A percentile compares a stretch with the other conserved stretches of the same genome.
phyloP scores from a whole-genome alignment of 306 rosid species.

The Ormosia semicastrata region DNA sequence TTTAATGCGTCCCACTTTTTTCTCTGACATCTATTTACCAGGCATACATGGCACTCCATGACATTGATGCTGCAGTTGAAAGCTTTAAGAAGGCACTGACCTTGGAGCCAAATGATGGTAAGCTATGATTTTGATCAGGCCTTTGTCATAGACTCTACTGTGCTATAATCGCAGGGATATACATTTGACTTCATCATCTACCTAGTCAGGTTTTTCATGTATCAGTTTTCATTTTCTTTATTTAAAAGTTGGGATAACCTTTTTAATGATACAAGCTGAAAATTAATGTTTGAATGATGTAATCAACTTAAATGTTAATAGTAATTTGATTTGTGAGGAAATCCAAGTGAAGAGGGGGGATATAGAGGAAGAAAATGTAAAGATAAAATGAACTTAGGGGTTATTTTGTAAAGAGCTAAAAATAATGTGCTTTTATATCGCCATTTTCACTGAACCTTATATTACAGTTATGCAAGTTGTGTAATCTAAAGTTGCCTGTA shows the following conservation, averaged over 20 bases:
- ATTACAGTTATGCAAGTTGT: background rate
- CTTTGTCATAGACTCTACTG: background rate
- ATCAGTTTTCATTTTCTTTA: background rate
- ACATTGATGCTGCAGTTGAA: constrained; percentile 85
- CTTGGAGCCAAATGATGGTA: constrained; percentile 91
- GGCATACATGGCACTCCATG: constrained; percentile 81
- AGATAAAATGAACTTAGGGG: background rate
- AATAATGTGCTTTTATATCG: background rate
- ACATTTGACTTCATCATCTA: background rate
- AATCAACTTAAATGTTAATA: background rate
- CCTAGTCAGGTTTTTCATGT: background rate
- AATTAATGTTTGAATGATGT: background rate
- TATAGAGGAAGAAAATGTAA: background rate
- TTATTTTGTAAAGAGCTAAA: background rate
- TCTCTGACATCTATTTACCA: constrained; percentile 35
- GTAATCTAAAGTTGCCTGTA: constrained; percentile 12
- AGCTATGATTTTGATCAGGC: constrained; percentile 19
- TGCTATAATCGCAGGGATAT: background rate
- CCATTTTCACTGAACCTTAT: constrained; percentile 3
- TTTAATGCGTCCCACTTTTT: background rate
- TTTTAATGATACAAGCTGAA: background rate
- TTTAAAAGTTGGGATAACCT: background rate
- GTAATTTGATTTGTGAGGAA: background rate
- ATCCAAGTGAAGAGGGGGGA: background rate
- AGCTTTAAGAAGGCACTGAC: constrained; percentile 74